Conservation (phyloP, 495 filamentous ascomycete genomes). For the Neurospora sp. region DNA sequence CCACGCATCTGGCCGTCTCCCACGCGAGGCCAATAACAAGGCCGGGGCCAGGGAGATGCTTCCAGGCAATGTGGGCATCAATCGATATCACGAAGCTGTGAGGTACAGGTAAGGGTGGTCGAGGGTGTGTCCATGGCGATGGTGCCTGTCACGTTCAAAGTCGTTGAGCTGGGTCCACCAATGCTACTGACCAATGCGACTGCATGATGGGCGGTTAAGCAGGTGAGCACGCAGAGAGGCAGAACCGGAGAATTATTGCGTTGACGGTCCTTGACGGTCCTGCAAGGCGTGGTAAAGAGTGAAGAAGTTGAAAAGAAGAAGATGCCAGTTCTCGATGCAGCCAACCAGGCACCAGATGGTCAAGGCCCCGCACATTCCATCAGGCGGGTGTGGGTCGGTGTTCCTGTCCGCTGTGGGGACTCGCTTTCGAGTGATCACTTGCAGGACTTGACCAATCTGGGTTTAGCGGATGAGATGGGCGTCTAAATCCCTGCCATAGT, state of each 20-base stretch:
- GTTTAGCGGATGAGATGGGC: conserved; percentile 21
- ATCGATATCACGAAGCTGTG: conserved; percentile 18
- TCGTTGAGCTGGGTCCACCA: conserved; percentile 6
- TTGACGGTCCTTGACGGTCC: background rate
- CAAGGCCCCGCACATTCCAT: background rate
- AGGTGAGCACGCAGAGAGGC: background rate
- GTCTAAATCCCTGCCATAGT: conserved; percentile 31
- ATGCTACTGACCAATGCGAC: conserved; percentile 20
- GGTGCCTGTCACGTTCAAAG: conserved; percentile 5
- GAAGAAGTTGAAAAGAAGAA: background rate
- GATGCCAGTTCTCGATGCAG: background rate
- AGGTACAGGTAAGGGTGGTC: background rate
- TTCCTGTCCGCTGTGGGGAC: conserved; percentile 13
- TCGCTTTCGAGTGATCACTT: conserved; percentile 18
- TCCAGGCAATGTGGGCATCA: background rate
- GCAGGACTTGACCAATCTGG: conserved; percentile 9
- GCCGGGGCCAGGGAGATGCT: conserved; percentile 4
- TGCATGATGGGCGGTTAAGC: conserved; percentile 39
- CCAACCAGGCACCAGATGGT: background rate
- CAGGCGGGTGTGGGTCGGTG: background rate
- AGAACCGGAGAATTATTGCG: background rate
- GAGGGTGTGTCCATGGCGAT: background rate
- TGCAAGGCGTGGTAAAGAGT: background rate
- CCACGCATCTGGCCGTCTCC: background rate
- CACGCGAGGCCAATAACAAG: conserved; percentile 18